Conservation (phyloP, 768 basidiomycete genomes). For the Pluteus cervinus region DNA sequence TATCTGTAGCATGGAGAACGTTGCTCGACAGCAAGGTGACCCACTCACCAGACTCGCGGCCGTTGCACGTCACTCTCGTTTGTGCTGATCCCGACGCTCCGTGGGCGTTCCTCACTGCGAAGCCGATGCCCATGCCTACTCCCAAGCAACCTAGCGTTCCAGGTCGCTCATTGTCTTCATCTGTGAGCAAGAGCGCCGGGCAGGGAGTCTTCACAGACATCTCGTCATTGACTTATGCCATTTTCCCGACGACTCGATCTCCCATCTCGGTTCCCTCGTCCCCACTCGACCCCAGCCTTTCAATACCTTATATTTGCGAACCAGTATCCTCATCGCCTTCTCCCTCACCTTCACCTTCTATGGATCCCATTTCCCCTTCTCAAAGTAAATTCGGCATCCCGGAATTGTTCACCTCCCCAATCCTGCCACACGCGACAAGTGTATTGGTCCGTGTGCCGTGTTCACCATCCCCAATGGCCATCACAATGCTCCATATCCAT, state of each 20-base stretch:
- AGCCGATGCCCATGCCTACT: constrained; percentile 19
- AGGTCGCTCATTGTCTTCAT: constrained; percentile 14
- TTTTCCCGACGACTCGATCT: constrained; percentile 36
- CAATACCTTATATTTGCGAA: no score
- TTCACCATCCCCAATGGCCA: constrained; percentile 33
- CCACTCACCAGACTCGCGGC: constrained; percentile 33
- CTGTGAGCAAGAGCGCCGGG: constrained; percentile 15
- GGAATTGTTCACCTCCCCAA: constrained; percentile 29
- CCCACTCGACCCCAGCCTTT: constrained; percentile 26
- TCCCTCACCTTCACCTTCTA: constrained; percentile 10
- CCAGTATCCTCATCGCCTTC: constrained; percentile 22
- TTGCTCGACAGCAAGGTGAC: constrained; percentile 39
- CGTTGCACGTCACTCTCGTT: constrained; percentile 54
- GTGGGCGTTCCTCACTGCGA: constrained; percentile 45
- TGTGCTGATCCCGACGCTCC: constrained; percentile 54
- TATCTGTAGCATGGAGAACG: constrained; percentile 55
- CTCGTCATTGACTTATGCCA: constrained; percentile 44
- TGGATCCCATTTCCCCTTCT: no score
- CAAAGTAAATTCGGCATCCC: no score
- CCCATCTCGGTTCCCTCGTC: constrained; percentile 32
- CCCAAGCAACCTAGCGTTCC: constrained; percentile 12
- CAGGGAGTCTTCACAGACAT: constrained; percentile 33
- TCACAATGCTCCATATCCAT: constrained; percentile 56
- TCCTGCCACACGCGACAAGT: constrained; percentile 53
- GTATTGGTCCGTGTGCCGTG: constrained; percentile 52